These are phyloP conservation scores for Tetrapisispora namnaoensis DNA, from an alignment of 805 yeast species.

Conservation along the genomic window DNA sequence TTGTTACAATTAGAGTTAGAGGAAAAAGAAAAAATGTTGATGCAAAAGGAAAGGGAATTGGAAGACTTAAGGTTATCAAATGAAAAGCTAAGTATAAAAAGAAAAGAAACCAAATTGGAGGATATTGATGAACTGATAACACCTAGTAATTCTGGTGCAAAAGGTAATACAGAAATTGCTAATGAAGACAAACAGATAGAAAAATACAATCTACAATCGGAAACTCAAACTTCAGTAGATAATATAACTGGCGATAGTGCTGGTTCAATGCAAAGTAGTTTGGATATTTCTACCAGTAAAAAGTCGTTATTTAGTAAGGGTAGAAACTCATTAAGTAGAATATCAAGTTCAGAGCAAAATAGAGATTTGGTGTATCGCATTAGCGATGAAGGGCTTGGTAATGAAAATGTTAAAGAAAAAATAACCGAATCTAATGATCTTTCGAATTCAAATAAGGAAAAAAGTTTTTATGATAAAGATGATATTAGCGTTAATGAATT, in stretches of 20 bases:
- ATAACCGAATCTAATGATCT: neutral
- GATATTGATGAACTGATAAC: neutral
- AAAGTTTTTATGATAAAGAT: neutral
- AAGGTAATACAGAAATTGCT: neutral
- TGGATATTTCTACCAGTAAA: neutral
- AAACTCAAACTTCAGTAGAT: neutral
- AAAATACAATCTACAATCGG: neutral
- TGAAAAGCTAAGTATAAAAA: neutral
- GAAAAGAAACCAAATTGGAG: neutral
- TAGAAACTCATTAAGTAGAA: neutral
- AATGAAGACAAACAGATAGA: neutral
- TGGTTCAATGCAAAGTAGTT: neutral
- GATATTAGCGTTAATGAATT: slow-evolving; percentile 14
- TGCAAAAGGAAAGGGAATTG: slow-evolving; percentile 2
- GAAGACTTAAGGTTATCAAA: neutral
- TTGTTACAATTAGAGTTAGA: slow-evolving; percentile 4
- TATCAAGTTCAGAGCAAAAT: neutral
- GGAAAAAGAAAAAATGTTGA: slow-evolving; percentile 2
- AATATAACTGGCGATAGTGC: neutral
- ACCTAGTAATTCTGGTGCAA: neutral
- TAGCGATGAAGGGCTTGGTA: neutral
- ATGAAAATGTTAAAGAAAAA: neutral
- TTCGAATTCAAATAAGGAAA: neutral
- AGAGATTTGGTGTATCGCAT: neutral
- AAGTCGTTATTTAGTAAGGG: neutral